Evolutionary conservation across 2,329 filamentous ascomycete species (phyloP).

Genomic region (Penicillium expansum): DNA sequence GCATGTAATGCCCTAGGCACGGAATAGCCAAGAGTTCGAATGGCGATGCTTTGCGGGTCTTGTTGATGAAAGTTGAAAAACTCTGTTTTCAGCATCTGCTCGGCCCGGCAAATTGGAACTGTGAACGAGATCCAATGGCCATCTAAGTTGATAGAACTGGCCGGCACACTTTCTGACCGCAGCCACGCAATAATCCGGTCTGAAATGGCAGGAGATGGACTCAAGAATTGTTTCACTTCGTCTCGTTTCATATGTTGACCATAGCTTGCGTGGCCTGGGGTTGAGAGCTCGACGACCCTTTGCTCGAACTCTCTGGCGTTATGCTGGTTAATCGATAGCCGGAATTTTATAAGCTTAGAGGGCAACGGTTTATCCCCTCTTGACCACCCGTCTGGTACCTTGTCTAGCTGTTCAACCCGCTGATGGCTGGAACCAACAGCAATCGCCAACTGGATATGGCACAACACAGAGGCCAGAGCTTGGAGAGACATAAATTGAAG

Average conservation of each 20-base stretch:
- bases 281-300: slow-evolving; percentile 60
- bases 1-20: slow-evolving; percentile 55
- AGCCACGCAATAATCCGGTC: slow-evolving; percentile 58
- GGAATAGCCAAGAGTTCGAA: slow-evolving; percentile 61
- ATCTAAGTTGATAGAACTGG: slow-evolving; percentile 48
- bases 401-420: slow-evolving; percentile 30
- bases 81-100: slow-evolving; percentile 55
- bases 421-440: slow-evolving; percentile 13
- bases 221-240: slow-evolving; percentile 55
- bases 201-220: slow-evolving; percentile 50
- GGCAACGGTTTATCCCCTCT: slow-evolving; percentile 28
- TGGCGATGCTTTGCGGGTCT: slow-evolving; percentile 42
- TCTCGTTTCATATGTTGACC: slow-evolving; percentile 62
- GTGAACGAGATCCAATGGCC: slow-evolving; percentile 62
- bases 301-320: slow-evolving; percentile 55
- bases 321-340: slow-evolving; percentile 51
- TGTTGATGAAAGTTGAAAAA: slow-evolving; percentile 57
- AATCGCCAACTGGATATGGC: not conserved
- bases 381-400: slow-evolving; percentile 36
- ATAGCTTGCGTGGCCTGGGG: slow-evolving; percentile 58
- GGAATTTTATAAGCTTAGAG: slow-evolving; percentile 47
- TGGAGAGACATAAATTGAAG: not conserved
- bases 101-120: slow-evolving; percentile 43
- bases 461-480: slow-evolving; percentile 13
- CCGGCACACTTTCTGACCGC: slow-evolving; percentile 48